Conservation (phyloP, 257 asterid genomes). For the Solanum chilense region DNA sequence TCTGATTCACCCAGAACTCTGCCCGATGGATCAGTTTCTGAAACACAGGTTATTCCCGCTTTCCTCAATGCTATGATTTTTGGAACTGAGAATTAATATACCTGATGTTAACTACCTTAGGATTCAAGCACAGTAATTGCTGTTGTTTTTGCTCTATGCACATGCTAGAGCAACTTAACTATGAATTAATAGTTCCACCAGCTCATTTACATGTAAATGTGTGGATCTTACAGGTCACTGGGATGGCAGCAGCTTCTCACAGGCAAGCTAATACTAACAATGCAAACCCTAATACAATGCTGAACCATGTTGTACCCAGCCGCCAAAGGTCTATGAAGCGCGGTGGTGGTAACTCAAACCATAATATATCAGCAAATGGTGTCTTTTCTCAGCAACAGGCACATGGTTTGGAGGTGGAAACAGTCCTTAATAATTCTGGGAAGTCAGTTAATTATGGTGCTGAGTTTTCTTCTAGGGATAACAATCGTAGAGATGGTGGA, state of each 20-base stretch:
- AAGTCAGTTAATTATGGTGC: conserved; percentile 19
- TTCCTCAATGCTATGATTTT: not conserved
- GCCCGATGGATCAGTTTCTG: conserved; percentile 21
- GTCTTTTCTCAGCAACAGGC: conserved; percentile 24
- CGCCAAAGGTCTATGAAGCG: conserved; percentile 53
- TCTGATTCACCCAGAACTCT: conserved; percentile 24
- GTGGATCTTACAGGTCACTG: not conserved
- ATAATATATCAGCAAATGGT: conserved; percentile 20
- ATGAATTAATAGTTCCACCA: not conserved
- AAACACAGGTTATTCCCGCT: conserved; percentile 31
- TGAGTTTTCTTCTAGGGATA: conserved; percentile 34
- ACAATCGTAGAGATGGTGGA: conserved; percentile 28
- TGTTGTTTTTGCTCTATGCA: not conserved
- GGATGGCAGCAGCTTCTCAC: conserved; percentile 18
- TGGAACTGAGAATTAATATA: not conserved
- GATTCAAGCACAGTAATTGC: not conserved
- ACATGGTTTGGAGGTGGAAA: conserved; percentile 21
- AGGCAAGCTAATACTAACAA: conserved; percentile 25
- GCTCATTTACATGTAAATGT: not conserved
- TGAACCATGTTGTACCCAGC: conserved; percentile 22
- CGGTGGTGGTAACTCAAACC: conserved; percentile 27
- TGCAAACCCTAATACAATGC: conserved; percentile 20
- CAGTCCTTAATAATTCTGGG: conserved; percentile 12
- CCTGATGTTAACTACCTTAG: not conserved
- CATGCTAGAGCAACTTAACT: not conserved